A percentile compares a stretch with the other conserved stretches of the same genome.
phyloP scores from a whole-genome alignment of 257 asterid species.

The Nicotiana tabacum region DNA sequence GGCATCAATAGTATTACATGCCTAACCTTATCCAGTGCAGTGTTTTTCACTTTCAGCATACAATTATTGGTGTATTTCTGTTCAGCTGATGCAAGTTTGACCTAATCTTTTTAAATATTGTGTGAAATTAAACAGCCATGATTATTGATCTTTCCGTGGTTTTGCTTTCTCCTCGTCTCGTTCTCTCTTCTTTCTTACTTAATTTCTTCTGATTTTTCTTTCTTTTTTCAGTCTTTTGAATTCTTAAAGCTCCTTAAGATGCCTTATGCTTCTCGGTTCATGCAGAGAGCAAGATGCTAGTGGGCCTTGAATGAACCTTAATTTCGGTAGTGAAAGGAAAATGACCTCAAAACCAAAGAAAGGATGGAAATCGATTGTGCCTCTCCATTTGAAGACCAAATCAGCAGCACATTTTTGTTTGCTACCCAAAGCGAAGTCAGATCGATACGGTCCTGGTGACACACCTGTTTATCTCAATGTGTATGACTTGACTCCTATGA shows the following conservation, averaged over 20 bases:
- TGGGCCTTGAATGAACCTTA: slow-evolving; percentile 31
- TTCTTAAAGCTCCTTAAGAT: not conserved
- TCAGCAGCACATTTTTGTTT: slow-evolving; percentile 74
- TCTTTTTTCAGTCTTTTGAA: not conserved
- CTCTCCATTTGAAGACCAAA: slow-evolving; percentile 48
- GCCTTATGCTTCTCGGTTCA: slow-evolving; percentile 8
- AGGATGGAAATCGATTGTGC: slow-evolving; percentile 73
- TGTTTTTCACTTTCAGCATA: not conserved
- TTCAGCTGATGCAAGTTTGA: not conserved
- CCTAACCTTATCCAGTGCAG: not conserved
- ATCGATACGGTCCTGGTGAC: slow-evolving; percentile 44
- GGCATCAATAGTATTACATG: not conserved
- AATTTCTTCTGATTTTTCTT: not conserved
- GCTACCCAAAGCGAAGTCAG: slow-evolving; percentile 69
- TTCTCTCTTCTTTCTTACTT: not conserved
- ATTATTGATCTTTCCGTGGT: not conserved
- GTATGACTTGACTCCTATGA: slow-evolving; percentile 81
- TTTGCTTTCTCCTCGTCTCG: not conserved
- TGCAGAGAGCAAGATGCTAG: slow-evolving; percentile 41
- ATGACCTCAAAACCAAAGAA: slow-evolving; percentile 69
- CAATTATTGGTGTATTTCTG: not conserved
- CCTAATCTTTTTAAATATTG: not conserved
- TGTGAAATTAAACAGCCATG: not conserved
- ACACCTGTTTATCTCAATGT: slow-evolving; percentile 86
- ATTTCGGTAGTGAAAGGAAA: slow-evolving; percentile 26